A percentile compares a stretch with the other conserved stretches of the same genome.
These are phyloP conservation scores for Fusarium sterilihyphosum DNA, from an alignment of 2,329 filamentous ascomycete species.

Conservation along the genomic window DNA sequence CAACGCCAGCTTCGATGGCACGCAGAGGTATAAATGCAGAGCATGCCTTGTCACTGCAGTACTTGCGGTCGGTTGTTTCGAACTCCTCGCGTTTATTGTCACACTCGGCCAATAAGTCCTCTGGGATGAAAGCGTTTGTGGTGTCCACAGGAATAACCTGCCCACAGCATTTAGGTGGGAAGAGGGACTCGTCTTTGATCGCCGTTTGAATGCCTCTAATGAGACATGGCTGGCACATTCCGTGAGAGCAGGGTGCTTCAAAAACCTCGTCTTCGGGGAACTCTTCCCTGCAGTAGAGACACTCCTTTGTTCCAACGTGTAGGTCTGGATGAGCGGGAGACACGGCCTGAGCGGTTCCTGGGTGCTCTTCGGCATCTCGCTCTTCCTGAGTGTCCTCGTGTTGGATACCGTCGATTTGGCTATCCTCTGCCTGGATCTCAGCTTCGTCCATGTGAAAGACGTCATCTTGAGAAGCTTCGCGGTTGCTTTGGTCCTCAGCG, in stretches of 20 bases:
- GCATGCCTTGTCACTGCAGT: accelerated
- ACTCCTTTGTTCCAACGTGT: not conserved
- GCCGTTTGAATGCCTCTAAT: accelerated
- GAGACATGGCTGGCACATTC: not conserved
- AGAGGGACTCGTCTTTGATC: not conserved
- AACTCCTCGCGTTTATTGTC: accelerated
- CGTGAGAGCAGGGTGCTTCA: not conserved
- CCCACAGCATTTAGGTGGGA: not conserved
- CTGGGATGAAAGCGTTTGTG: accelerated
- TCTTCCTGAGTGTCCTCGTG: not conserved
- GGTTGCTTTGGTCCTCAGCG: accelerated
- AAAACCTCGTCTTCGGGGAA: accelerated
- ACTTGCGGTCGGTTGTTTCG: accelerated
- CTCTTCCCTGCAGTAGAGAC: accelerated
- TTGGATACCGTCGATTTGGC: not conserved
- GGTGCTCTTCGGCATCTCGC: not conserved
- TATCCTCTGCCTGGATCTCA: accelerated
- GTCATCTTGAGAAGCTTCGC: accelerated
- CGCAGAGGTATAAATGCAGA: not conserved
- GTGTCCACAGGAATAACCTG: accelerated
- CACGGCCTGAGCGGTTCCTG: accelerated
- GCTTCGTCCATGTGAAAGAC: accelerated
- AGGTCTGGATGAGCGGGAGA: accelerated
- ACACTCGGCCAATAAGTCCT: accelerated
- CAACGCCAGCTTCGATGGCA: not conserved